These are phyloP conservation scores for Globisporangium echinulatum DNA, from an alignment of 352 stramenopile genomes.

Conservation along the genomic window DNA sequence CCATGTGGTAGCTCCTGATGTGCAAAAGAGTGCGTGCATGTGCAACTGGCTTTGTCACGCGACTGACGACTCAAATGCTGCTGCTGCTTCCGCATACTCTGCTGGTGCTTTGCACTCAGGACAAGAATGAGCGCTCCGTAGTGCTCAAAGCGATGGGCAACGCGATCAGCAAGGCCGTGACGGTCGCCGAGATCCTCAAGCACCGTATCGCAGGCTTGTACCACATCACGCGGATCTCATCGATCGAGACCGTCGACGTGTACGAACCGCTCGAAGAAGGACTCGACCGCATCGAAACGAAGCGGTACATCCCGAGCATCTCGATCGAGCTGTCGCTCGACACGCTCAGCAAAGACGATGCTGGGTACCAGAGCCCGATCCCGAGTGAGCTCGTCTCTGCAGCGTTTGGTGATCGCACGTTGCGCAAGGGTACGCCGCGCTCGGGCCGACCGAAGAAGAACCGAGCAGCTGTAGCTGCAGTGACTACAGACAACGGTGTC, in stretches of 20 bases:
- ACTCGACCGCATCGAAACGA: slow-evolving; percentile 70
- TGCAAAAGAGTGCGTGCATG: too few relatives aligned
- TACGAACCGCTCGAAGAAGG: slow-evolving; percentile 85
- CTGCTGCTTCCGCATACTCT: too few relatives aligned
- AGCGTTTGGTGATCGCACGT: slow-evolving; percentile 25
- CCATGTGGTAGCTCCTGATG: too few relatives aligned
- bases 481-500: too few relatives aligned
- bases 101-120: slow-evolving; percentile 21
- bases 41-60: too few relatives aligned
- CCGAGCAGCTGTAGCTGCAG: too few relatives aligned
- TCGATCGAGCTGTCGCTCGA: slow-evolving; percentile 71
- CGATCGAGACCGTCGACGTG: slow-evolving; percentile 72
- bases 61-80: not conserved
- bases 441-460: too few relatives aligned
- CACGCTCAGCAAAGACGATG: slow-evolving; percentile 40
- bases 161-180: slow-evolving; percentile 82
- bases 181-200: slow-evolving; percentile 80
- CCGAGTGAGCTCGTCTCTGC: slow-evolving; percentile 42
- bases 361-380: slow-evolving; percentile 72
- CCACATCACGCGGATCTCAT: slow-evolving; percentile 74
- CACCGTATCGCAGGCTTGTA: slow-evolving; percentile 65
- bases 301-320: slow-evolving; percentile 67
- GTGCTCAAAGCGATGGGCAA: slow-evolving; percentile 81
- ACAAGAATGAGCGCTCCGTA: slow-evolving; percentile 54
- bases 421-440: slow-evolving; percentile 1